These are phyloP conservation scores for Termitomyces sp. DNA, from an alignment of 768 basidiomycete species.

Conservation along the genomic window DNA sequence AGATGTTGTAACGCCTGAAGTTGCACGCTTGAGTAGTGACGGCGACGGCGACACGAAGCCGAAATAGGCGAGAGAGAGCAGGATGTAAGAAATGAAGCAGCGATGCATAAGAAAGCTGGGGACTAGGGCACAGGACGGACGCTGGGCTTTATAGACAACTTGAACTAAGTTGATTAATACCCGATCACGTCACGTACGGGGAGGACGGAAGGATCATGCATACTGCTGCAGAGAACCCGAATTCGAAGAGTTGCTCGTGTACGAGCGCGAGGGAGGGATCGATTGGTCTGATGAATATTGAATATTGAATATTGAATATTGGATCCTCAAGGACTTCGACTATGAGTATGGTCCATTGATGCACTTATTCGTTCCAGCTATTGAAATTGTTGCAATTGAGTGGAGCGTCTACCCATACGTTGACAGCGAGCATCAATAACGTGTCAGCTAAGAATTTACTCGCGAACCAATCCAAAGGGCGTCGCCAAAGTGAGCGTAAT, in stretches of 20 bases:
- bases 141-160: not conserved
- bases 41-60: not conserved
- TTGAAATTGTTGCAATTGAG: too few relatives aligned
- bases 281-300: too few relatives aligned
- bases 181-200: not conserved
- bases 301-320: too few relatives aligned
- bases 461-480: not conserved
- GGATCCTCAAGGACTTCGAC: not conserved
- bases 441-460: not conserved
- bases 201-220: not conserved
- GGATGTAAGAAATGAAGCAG: not conserved
- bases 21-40: conserved; percentile 16
- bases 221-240: not conserved
- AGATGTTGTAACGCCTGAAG: conserved; percentile 27
- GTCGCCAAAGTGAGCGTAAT: too few relatives aligned
- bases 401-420: not conserved
- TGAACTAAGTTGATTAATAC: not conserved
- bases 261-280: too few relatives aligned
- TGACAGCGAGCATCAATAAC: not conserved
- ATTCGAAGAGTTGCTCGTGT: not conserved
- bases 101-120: not conserved
- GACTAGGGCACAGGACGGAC: not conserved
- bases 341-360: too few relatives aligned
- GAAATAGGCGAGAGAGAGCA: not conserved
- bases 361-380: not conserved